phyloP scores from a whole-genome alignment of 202 grass and related monocot species.

The Dendrocalamus latiflorus region DNA sequence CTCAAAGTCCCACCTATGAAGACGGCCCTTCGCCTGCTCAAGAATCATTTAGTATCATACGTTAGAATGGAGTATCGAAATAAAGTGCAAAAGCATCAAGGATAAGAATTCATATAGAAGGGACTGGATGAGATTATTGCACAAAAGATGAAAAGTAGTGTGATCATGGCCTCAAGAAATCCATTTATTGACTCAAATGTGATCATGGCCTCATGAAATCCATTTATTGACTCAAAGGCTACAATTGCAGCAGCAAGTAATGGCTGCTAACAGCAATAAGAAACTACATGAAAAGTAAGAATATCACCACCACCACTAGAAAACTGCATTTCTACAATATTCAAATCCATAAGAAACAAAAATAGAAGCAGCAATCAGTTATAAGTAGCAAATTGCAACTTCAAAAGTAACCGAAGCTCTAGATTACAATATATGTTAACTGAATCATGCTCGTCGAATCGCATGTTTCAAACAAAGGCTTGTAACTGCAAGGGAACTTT shows the following conservation, averaged over 20 bases:
- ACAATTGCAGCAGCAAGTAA: not conserved
- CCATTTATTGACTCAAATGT: too few species aligned
- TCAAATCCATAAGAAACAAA: not conserved
- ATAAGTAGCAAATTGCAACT: not conserved
- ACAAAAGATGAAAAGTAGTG: not conserved
- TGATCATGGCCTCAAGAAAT: too few species aligned
- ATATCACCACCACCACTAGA: too few species aligned
- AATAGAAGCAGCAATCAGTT: not conserved
- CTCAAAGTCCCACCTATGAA: slow-evolving; percentile 96
- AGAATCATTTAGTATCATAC: not conserved
- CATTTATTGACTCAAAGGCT: not conserved
- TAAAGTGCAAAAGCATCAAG: not conserved
- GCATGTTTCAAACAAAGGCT: not conserved
- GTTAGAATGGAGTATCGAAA: slow-evolving; percentile 7
- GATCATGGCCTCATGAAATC: too few species aligned
- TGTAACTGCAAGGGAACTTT: not conserved
- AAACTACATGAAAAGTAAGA: too few species aligned
- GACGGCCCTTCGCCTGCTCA: slow-evolving; percentile 84
- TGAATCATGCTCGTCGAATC: not conserved
- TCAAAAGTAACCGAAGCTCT: not conserved
- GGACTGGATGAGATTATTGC: too few species aligned
- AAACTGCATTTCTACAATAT: not conserved
- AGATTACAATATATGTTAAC: not conserved
- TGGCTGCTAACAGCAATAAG: too few species aligned
- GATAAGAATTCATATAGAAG: too few species aligned